These are phyloP conservation scores for Chalciporus pseudorubinellus DNA, from an alignment of 768 basidiomycete genomes.

Conservation along the genomic window DNA sequence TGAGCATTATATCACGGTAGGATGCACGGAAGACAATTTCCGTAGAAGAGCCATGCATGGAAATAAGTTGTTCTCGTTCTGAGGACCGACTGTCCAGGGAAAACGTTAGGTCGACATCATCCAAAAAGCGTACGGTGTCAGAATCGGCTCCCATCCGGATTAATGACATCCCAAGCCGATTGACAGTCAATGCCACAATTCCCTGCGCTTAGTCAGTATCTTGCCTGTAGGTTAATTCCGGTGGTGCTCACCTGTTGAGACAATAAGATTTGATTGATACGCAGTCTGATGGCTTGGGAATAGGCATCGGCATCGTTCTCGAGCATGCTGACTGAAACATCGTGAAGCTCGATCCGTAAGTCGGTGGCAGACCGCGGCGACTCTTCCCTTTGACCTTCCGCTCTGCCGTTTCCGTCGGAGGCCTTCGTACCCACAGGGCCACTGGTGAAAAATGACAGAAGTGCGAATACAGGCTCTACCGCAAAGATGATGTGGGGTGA, in stretches of 20 bases:
- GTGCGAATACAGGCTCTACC: constrained; percentile 83
- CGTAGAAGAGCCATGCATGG: constrained; percentile 76
- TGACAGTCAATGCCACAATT: constrained; percentile 75
- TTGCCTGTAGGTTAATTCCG: background rate
- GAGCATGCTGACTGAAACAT: constrained; percentile 83
- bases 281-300: constrained; percentile 83
- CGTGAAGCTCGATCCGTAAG: constrained; percentile 86
- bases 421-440: constrained; percentile 37
- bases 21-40: constrained; percentile 94
- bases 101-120: constrained; percentile 86
- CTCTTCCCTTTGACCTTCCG: constrained; percentile 13
- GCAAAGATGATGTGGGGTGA: constrained; percentile 92
- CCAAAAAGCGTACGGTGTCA: constrained; percentile 88
- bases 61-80: constrained; percentile 71
- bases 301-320: constrained; percentile 77
- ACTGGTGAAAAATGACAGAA: constrained; percentile 81
- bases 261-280: constrained; percentile 80
- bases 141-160: constrained; percentile 79
- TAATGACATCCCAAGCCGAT: constrained; percentile 89
- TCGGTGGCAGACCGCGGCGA: constrained; percentile 35
- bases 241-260: constrained; percentile 77
- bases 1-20: constrained; percentile 89
- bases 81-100: constrained; percentile 81
- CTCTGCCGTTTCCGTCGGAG: constrained; percentile 11
- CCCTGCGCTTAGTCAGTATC: constrained; percentile 48